Conservation (phyloP, 2,329 filamentous ascomycete species). For the Xylariaceae sp. region DNA sequence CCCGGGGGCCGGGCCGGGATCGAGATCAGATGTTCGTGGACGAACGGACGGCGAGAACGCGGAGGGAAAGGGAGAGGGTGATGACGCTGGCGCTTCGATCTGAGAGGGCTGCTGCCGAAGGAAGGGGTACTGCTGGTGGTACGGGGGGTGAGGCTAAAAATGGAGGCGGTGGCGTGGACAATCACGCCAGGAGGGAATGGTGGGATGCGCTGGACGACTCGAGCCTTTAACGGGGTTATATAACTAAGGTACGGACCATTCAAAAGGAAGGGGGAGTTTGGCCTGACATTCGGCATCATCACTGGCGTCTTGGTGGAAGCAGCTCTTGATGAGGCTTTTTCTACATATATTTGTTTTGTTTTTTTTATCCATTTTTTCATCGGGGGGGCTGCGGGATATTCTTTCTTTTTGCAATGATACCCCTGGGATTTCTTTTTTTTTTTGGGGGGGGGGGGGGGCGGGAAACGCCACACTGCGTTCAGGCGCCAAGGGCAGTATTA, state of each 20-base stretch:
- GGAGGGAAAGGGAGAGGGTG: constrained; percentile 40
- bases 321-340: background rate
- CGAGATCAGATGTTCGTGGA: constrained; percentile 37
- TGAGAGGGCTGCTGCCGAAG: background rate
- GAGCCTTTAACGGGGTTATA: background rate
- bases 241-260: background rate
- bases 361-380: background rate
- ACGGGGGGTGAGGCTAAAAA: constrained; percentile 13
- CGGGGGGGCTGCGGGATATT: background rate
- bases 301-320: background rate
- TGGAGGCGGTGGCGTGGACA: constrained; percentile 9
- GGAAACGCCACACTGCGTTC: background rate
- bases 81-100: constrained; percentile 43
- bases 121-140: constrained; percentile 33
- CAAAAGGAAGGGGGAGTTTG: no score
- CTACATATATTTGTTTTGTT: background rate
- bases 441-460: no score
- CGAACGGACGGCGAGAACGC: constrained; percentile 35
- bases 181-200: constrained; percentile 31
- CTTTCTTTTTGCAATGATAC: background rate
- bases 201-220: constrained; percentile 34
- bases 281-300: background rate
- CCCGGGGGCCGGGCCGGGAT: constrained; percentile 9
- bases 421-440: background rate
- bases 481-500: background rate